Evolutionary conservation across 2,329 filamentous ascomycete species (phyloP), one percentile per base, ranked within the genome.

Genomic region (Clonostachys byssicola): DNA sequence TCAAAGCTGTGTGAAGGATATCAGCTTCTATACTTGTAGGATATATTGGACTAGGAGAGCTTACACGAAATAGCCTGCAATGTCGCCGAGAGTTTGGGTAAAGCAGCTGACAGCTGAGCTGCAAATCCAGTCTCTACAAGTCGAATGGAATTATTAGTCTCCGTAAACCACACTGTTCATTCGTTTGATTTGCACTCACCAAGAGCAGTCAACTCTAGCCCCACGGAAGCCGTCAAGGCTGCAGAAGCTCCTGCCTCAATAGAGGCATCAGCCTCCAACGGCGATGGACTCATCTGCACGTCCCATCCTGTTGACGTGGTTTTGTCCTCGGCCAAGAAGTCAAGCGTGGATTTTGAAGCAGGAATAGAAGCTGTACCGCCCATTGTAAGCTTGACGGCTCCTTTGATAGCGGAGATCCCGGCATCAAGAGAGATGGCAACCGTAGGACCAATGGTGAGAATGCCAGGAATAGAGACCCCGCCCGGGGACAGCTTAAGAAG

Each of bases 381-480:
- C 16, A 45, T 6, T 16, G 34, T 38, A 12, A 45, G 16, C 9
- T 14, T 45, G 34, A 40, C 36, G 30, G 14, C 34, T 17, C 44
- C 44, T 18, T 38, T 39, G 44, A 45, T 40, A 17, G 35, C 34
- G 17, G 18, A n/a, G 35, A 45, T 12, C 18, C 12, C 23, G 18
- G 34, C 44, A n/a, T 18, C 40, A 20, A 45, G 44, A 5, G n/a
- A 17, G 44, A 45, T 30, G 17, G 14, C 14, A 20, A 45, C 44
- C 18, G 44, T 45, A 30, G 44, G 44, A 16, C 44, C 44, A 36
- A 45, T 39, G 4, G 44, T 45, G 44, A 45, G 20, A 30, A 45
- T n/a, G 12, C 44, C 44, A 30, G 44, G 44, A 17, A 45, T 45
- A 36, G 34, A 17, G 23, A 45, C 34, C 3, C 44, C 44, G n/a